A percentile compares a stretch with the other conserved stretches of the same genome.
Conservation (phyloP, 2,329 filamentous ascomycete genomes). For the Xylaria sp. region DNA sequence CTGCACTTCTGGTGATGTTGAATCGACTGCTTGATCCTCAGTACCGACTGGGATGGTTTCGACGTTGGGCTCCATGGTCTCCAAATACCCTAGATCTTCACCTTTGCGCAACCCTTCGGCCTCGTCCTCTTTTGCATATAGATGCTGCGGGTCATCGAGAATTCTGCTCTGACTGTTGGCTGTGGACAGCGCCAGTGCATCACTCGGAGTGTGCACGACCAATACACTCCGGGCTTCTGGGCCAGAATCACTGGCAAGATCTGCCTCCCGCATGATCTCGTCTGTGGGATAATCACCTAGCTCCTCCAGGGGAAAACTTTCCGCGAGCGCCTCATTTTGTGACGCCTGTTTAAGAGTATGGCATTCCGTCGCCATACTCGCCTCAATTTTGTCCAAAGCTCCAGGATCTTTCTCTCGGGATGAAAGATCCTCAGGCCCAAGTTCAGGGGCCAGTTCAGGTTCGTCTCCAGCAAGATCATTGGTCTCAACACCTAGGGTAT, state of each 20-base stretch:
- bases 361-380: neutral
- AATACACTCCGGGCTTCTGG: neutral
- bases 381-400: constrained; percentile 17
- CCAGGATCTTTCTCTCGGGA: constrained; percentile 13
- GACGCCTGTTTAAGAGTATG: constrained; percentile 1
- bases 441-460: constrained; percentile 42
- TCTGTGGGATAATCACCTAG: neutral
- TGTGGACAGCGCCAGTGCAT: neutral
- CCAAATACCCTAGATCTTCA: neutral
- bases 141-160: neutral
- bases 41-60: neutral
- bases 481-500: constrained; percentile 53
- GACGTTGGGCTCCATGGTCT: neutral
- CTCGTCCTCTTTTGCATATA: neutral
- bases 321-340: neutral
- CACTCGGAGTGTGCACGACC: neutral
- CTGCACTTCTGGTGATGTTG: neutral
- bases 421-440: constrained; percentile 36
- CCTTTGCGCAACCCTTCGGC: neutral
- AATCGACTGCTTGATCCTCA: neutral
- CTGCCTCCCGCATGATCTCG: neutral
- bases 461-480: constrained; percentile 44
- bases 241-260: neutral
- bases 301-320: neutral
- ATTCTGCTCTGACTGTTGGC: neutral